Conservation (phyloP, 2,329 filamentous ascomycete species). For the Calycina marina region DNA sequence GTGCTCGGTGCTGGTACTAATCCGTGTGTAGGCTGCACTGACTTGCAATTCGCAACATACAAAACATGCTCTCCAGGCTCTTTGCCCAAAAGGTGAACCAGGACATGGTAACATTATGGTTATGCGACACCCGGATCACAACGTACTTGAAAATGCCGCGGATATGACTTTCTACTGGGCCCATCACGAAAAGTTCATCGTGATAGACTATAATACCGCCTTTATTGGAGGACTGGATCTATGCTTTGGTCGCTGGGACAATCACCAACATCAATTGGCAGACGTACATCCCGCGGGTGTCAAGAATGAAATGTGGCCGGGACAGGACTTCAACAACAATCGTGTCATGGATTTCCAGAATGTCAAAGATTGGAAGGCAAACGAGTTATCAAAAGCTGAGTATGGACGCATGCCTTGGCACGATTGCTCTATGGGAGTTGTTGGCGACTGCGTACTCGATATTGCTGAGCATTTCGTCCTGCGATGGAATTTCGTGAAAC, state of each 20-base stretch:
- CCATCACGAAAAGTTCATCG: constrained; percentile 94
- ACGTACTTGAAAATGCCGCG: constrained; percentile 79
- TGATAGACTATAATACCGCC: constrained; percentile 79
- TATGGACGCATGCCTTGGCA: constrained; percentile 98
- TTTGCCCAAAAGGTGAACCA: constrained; percentile 69
- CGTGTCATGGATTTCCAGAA: constrained; percentile 89
- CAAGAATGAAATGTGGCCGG: constrained; percentile 74
- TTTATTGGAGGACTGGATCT: constrained; percentile 92
- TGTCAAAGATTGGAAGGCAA: constrained; percentile 82
- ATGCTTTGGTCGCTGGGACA: constrained; percentile 92
- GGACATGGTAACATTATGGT: constrained; percentile 81
- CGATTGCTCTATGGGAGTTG: constrained; percentile 83
- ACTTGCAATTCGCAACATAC: constrained; percentile 91
- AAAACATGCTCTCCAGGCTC: constrained; percentile 64
- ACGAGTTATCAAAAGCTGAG: constrained; percentile 81
- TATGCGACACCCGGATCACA: constrained; percentile 89
- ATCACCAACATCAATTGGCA: constrained; percentile 67
- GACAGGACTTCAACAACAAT: constrained; percentile 98
- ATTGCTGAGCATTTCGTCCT: constrained; percentile 92
- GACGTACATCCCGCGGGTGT: constrained; percentile 81
- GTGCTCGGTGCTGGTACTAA: constrained; percentile 3
- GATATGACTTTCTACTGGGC: constrained; percentile 99
- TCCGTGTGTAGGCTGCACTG: constrained; percentile 47
- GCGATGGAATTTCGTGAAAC: constrained; percentile 92
- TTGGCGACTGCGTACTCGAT: constrained; percentile 81